A percentile compares a stretch with the other conserved stretches of the same genome.
Evolutionary conservation across 78 protist species (phyloP).

Genomic region (Reticulomyxa filosa): DNA sequence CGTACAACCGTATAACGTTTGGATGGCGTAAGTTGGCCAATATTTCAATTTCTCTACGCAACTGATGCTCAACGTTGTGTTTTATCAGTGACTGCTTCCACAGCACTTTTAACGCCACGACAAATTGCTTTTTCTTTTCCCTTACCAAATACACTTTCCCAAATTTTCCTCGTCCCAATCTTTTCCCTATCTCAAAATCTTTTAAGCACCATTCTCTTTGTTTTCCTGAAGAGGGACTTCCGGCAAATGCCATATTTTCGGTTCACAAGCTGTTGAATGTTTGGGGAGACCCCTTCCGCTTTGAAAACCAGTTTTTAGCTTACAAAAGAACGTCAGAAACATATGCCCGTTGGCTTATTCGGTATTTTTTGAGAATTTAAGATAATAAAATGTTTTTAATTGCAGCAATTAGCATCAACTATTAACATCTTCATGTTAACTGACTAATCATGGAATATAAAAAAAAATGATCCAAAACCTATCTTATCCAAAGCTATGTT

Average conservation of each 20-base stretch:
- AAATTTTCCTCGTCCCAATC: constrained; percentile 75
- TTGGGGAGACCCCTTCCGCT: too few species aligned
- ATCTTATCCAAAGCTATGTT: too few species aligned
- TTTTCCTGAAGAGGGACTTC: too few species aligned
- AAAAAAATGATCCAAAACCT: too few species aligned
- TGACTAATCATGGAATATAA: too few species aligned
- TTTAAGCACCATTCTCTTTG: not conserved
- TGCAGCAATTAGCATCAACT: too few species aligned
- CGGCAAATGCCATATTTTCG: not conserved
- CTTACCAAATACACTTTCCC: constrained; percentile 85
- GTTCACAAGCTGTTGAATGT: not conserved
- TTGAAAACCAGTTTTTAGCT: too few species aligned
- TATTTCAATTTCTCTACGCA: constrained; percentile 80
- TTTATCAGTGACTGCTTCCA: constrained; percentile 50
- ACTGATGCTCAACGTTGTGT: constrained; percentile 58
- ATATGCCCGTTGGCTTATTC: too few species aligned
- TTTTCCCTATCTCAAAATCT: constrained; percentile 67
- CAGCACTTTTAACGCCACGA: constrained; percentile 83
- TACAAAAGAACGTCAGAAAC: too few species aligned
- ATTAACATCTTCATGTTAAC: too few species aligned
- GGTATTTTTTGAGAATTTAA: too few species aligned
- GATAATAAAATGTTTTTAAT: too few species aligned
- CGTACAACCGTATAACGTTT: constrained; percentile 72
- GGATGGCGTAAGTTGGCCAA: constrained; percentile 63
- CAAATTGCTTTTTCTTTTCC: constrained; percentile 54